phyloP scores from a whole-genome alignment of 225 moss, liverwort and hornwort species.

The Sphagnum contortum region DNA sequence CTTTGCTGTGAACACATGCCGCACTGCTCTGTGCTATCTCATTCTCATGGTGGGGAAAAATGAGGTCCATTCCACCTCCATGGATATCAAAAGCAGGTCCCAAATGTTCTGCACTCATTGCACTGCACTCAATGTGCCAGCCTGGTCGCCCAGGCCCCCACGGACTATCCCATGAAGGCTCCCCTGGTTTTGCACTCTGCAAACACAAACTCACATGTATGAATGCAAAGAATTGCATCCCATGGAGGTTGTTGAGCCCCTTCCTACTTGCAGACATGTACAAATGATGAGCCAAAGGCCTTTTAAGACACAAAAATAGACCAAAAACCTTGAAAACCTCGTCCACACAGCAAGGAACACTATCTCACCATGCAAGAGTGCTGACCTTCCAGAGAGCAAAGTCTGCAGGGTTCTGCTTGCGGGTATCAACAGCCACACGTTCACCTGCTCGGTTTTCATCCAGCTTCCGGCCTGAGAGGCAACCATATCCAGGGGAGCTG shows the following conservation, averaged over 20 bases:
- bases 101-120: slow-evolving; percentile 93
- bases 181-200: slow-evolving; percentile 96
- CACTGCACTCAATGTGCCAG: slow-evolving; percentile 99
- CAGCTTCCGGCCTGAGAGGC: slow-evolving; percentile 75
- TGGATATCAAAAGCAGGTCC: slow-evolving; percentile 89
- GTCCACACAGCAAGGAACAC: slow-evolving; percentile 17
- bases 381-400: slow-evolving; percentile 99
- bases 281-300: too few relatives aligned
- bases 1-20: slow-evolving; percentile 80
- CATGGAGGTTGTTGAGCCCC: too few relatives aligned
- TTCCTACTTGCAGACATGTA: too few relatives aligned
- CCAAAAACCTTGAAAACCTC: too few relatives aligned
- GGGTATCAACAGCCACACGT: slow-evolving; percentile 74
- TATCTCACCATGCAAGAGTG: slow-evolving; percentile 88
- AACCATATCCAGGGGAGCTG: slow-evolving; percentile 76
- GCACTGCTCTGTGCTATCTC: slow-evolving; percentile 98
- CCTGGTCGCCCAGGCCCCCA: slow-evolving; percentile 98
- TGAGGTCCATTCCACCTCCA: slow-evolving; percentile 92
- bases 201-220: slow-evolving; percentile 5
- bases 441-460: slow-evolving; percentile 97
- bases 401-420: slow-evolving; percentile 93
- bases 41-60: slow-evolving; percentile 98
- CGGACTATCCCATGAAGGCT: slow-evolving; percentile 94
- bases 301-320: too few relatives aligned
- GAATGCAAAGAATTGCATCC: not conserved